Conservation (phyloP, 2,329 filamentous ascomycete species). For the Ophiostoma pallidulum region DNA sequence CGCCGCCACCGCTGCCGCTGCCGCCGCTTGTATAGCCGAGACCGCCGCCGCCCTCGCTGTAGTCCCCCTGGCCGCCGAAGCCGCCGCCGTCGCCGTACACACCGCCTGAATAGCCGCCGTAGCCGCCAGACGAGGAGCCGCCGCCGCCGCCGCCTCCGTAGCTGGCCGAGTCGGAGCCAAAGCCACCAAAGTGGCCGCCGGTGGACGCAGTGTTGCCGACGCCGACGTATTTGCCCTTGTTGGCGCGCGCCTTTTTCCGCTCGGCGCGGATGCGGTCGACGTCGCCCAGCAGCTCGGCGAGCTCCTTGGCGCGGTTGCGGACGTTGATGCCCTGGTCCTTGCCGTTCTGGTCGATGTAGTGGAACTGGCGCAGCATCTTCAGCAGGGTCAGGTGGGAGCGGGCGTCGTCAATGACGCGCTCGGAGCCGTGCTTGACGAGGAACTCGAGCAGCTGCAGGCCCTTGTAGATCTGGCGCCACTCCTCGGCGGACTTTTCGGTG, state of each 20-base stretch:
- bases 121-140: slow-evolving; percentile 45
- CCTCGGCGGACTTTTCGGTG: slow-evolving; percentile 94
- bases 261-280: slow-evolving; percentile 76
- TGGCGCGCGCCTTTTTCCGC: slow-evolving; percentile 81
- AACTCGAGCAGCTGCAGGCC: slow-evolving; percentile 89
- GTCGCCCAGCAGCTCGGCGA: slow-evolving; percentile 86
- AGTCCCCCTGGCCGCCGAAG: slow-evolving; percentile 75
- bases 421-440: slow-evolving; percentile 94
- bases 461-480: slow-evolving; percentile 99
- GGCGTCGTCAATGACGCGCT: slow-evolving; percentile 94
- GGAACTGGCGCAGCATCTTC: slow-evolving; percentile 98
- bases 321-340: slow-evolving; percentile 99
- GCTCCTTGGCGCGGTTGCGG: slow-evolving; percentile 89
- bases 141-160: slow-evolving; percentile 49
- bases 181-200: slow-evolving; percentile 69
- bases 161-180: slow-evolving; percentile 75
- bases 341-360: slow-evolving; percentile 91
- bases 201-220: slow-evolving; percentile 48
- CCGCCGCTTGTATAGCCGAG: neutral
- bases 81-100: slow-evolving; percentile 96
- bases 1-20: slow-evolving; percentile 15
- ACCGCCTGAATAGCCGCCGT: slow-evolving; percentile 54
- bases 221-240: slow-evolving; percentile 90
- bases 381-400: slow-evolving; percentile 88
- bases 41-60: slow-evolving; percentile 41